These are phyloP conservation scores for Venustampulla echinocandica DNA, from an alignment of 495 filamentous ascomycete species.

Conservation along the genomic window DNA sequence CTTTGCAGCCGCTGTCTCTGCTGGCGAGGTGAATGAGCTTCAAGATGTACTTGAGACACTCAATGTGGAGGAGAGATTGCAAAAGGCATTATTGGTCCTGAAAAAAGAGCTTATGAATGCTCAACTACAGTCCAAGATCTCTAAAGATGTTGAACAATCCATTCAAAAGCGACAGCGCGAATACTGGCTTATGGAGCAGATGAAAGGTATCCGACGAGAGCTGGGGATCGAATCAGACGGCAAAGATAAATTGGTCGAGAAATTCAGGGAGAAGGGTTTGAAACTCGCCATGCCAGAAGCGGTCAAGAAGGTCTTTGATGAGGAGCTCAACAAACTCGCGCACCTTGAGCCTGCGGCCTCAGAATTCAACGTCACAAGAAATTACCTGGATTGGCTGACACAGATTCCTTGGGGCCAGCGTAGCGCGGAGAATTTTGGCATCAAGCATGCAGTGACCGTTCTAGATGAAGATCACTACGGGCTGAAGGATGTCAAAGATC, in stretches of 20 bases:
- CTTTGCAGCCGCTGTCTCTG: constrained; percentile 91
- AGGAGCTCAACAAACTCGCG: constrained; percentile 93
- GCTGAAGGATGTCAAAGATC: constrained; percentile 96
- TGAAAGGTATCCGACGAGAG: constrained; percentile 97
- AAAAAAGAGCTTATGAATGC: constrained; percentile 99
- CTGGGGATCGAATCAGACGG: constrained; percentile 95
- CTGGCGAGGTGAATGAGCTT: constrained; percentile 81
- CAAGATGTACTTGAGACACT: constrained; percentile 88
- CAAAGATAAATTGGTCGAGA: constrained; percentile 95
- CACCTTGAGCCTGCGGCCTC: constrained; percentile 92
- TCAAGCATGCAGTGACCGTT: constrained; percentile 79
- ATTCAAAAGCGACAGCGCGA: constrained; percentile 97
- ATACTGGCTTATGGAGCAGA: constrained; percentile 98
- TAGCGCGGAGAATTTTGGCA: constrained; percentile 93
- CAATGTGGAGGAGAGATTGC: constrained; percentile 81
- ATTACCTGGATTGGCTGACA: constrained; percentile 97
- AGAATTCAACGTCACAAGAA: constrained; percentile 98
- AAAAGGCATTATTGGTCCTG: constrained; percentile 80
- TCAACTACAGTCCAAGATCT: constrained; percentile 92
- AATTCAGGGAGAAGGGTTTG: constrained; percentile 88
- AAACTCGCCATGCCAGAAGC: constrained; percentile 95
- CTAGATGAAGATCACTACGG: constrained; percentile 97
- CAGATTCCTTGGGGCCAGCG: constrained; percentile 97
- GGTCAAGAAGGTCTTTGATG: constrained; percentile 95
- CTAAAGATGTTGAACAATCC: constrained; percentile 94